phyloP scores from a whole-genome alignment of 1,139 yeast species.

The Yamadazyma conglobata region DNA sequence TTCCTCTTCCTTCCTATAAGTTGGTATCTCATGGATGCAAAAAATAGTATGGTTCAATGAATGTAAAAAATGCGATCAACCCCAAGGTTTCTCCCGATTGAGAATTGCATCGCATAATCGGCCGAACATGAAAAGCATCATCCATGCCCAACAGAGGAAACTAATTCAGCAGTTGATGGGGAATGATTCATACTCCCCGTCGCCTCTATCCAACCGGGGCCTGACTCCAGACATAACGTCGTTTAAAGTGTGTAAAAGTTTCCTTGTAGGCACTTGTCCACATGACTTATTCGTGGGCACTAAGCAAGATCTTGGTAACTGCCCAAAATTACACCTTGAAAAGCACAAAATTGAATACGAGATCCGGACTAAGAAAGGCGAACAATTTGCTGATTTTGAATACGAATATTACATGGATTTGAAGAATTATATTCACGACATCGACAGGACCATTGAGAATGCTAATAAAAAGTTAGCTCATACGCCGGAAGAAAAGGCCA shows the following conservation, averaged over 20 bases:
- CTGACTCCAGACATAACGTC: conserved; percentile 55
- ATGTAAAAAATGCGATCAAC: conserved; percentile 1
- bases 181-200: conserved; percentile 45
- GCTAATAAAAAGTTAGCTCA: conserved; percentile 71
- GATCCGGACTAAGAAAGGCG: conserved; percentile 52
- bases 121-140: conserved; percentile 1
- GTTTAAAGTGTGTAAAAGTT: conserved; percentile 72
- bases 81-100: too few relatives aligned
- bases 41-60: neutral
- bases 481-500: conserved; percentile 72
- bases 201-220: conserved; percentile 26
- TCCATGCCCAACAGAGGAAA: conserved; percentile 62
- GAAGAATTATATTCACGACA: conserved; percentile 56
- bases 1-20: conserved; percentile 36
- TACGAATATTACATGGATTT: conserved; percentile 60
- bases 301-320: conserved; percentile 77
- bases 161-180: conserved; percentile 85
- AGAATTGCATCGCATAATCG: too few relatives aligned
- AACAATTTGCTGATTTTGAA: conserved; percentile 65
- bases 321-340: conserved; percentile 75
- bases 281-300: conserved; percentile 82
- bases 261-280: conserved; percentile 84
- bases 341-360: conserved; percentile 74
- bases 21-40: conserved; percentile 25
- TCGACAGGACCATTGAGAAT: conserved; percentile 60